Percentiles rank a stretch among this genome's conserved stretches.
phyloP scores from a whole-genome alignment of 129 eudicot species.

The Calendula officinalis region DNA sequence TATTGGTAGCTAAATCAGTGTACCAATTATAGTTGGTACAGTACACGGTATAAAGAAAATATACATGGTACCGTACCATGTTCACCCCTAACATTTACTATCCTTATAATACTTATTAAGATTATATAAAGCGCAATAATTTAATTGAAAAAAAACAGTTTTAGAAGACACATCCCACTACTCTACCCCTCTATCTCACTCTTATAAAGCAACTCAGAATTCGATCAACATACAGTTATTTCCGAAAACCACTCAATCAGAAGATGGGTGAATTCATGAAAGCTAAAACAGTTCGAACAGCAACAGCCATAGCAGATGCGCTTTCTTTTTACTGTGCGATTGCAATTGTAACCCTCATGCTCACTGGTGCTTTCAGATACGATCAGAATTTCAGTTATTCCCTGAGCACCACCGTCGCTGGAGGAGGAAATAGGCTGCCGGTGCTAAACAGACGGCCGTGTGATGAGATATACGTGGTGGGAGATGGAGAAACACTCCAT shows the following conservation, averaged over 20 bases:
- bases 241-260: neutral
- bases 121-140: too few species aligned
- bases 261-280: conserved; percentile 24
- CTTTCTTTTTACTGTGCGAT: conserved; percentile 34
- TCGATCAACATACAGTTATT: neutral
- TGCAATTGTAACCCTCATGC: conserved; percentile 26
- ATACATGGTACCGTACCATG: too few species aligned
- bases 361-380: conserved; percentile 32
- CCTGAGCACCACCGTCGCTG: neutral
- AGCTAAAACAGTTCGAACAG: conserved; percentile 8
- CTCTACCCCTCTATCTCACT: neutral
- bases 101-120: too few species aligned
- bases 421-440: neutral
- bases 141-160: too few species aligned
- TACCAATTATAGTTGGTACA: too few species aligned
- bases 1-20: too few species aligned
- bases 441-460: conserved; percentile 29
- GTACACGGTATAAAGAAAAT: too few species aligned
- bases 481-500: conserved; percentile 26
- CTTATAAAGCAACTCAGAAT: conserved; percentile 7
- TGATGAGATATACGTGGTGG: conserved; percentile 39
- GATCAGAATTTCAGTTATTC: conserved; percentile 12
- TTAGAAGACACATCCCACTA: too few species aligned
- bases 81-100: too few species aligned
- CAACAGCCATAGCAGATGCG: conserved; percentile 31